Evolutionary conservation across 495 filamentous ascomycete genomes (phyloP), one percentile per base, ranked within the genome.

Genomic region (Penicillium pulvis): DNA sequence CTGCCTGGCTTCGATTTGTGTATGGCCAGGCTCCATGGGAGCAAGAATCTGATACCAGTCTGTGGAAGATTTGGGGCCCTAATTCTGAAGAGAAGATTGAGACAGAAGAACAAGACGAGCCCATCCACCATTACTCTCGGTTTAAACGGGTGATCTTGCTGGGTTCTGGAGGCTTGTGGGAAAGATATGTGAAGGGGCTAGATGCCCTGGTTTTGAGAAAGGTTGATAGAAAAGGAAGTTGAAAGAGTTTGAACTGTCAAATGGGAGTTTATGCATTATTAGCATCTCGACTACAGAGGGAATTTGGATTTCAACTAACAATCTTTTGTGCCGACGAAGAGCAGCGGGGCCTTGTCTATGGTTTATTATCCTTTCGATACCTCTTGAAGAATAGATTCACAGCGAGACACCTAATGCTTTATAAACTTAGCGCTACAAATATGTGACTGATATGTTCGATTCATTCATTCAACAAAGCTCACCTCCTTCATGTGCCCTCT

Each of bases 31-130:
- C 19, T 5, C 55, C 59, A 17, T 62, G 59, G 59, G 9, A 43
- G 28, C 53, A 33, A 42, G 45, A 42, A 14, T 28, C 23, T 9
- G 33, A 36, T 9, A 11, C n/a, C 19, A 47, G 23, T 8, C 8
- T 42, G 11, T 62, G 59, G 59, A 57, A 57, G 26, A 30, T 62
- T 14, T 62, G 59, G 59, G 59, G 59, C 10, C 55, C 55, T 4
- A 35, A 57, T 43, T 57, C 43, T 4, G 5, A 35, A 3, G 35
- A 55, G 41, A 42, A 28, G 12, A 12, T 58, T 44, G 59, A 62
- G 20, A 62, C 55, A 30, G 59, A 62, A 45, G 44, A 39, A 30
- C 42, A 46, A 14, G 59, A 57, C 31, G 55, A 62, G 42, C 4
- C 50, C 12, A 43, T 51, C 24, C 50, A 50, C 2, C 23, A n/a